phyloP scores from a whole-genome alignment of 2,329 filamentous ascomycete genomes.

The Nectriaceae sp. region DNA sequence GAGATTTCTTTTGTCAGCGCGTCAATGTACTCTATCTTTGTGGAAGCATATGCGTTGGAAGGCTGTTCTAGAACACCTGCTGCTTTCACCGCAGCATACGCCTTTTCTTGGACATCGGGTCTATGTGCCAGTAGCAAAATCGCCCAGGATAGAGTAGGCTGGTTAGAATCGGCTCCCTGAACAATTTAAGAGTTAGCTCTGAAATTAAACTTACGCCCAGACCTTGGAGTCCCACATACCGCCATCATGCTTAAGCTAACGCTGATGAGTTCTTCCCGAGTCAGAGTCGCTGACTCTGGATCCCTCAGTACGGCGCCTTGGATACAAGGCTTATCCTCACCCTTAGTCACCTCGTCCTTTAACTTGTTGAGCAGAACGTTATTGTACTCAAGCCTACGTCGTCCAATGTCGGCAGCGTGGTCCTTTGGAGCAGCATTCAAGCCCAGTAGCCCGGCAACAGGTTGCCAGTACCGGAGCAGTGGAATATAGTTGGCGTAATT shows the following conservation, averaged over 20 bases:
- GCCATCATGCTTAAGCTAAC: conserved; percentile 64
- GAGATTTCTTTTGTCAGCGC: conserved; percentile 66
- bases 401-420: conserved; percentile 18
- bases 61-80: conserved; percentile 1
- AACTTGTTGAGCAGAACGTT: conserved; percentile 18
- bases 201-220: no score
- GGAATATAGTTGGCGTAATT: conserved; percentile 27
- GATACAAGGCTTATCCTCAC: conserved; percentile 67
- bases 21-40: conserved; percentile 65
- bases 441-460: conserved; percentile 1
- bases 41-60: conserved; percentile 27
- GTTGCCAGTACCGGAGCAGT: conserved; percentile 14
- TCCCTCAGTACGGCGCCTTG: conserved; percentile 68
- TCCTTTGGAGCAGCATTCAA: background rate
- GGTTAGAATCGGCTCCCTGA: conserved; percentile 31
- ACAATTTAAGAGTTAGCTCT: no score
- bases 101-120: conserved; percentile 29
- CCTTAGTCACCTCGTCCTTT: conserved; percentile 37
- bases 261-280: conserved; percentile 66
- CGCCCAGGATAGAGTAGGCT: conserved; percentile 29
- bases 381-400: conserved; percentile 21
- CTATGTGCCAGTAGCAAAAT: conserved; percentile 30
- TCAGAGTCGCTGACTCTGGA: conserved; percentile 62
- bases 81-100: conserved; percentile 8
- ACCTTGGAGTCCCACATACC: background rate